Percentiles rank a stretch among this genome's conserved stretches.
Evolutionary conservation across 2,329 filamentous ascomycete genomes (phyloP).

Genomic region (Alternaria conjuncta): DNA sequence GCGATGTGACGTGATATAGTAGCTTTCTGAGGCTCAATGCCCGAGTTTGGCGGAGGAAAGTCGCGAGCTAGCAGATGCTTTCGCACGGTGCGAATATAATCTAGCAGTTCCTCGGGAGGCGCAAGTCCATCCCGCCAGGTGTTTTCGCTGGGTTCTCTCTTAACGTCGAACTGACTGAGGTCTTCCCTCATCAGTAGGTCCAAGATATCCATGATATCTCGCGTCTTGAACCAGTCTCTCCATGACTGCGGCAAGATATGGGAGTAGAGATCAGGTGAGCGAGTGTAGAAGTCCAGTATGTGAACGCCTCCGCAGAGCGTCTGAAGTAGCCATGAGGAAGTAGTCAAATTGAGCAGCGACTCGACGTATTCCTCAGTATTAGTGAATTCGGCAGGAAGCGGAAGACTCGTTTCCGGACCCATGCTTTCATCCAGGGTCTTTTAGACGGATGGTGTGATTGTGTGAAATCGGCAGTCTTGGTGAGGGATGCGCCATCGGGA

Average conservation of each 20-base stretch:
- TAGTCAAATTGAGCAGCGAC: slow-evolving; percentile 76
- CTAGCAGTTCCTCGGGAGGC: slow-evolving; percentile 65
- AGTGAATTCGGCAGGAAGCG: slow-evolving; percentile 72
- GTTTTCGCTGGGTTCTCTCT: neutral
- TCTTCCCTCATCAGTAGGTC: slow-evolving; percentile 83
- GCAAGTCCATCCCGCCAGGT: slow-evolving; percentile 53
- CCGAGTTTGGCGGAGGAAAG: slow-evolving; percentile 52
- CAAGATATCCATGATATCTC: slow-evolving; percentile 76
- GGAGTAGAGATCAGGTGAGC: slow-evolving; percentile 81
- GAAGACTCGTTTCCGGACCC: slow-evolving; percentile 63
- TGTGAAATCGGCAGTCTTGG: neutral
- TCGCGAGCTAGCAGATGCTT: slow-evolving; percentile 70
- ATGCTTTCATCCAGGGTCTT: slow-evolving; percentile 43
- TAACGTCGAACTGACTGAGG: slow-evolving; percentile 54
- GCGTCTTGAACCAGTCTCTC: slow-evolving; percentile 76
- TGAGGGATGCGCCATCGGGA: slow-evolving; percentile 10
- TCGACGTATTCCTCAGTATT: slow-evolving; percentile 79
- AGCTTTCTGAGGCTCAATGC: slow-evolving; percentile 51
- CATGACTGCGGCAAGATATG: slow-evolving; percentile 78
- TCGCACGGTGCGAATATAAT: slow-evolving; percentile 76
- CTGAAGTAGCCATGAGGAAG: slow-evolving; percentile 76
- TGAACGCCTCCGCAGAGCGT: slow-evolving; percentile 97
- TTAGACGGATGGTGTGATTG: neutral
- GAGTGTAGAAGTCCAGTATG: slow-evolving; percentile 94
- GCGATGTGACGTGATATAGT: slow-evolving; percentile 73